Evolutionary conservation across 164 flowering plant genomes (phyloP).

Genomic region (Echeveria elegans): DNA sequence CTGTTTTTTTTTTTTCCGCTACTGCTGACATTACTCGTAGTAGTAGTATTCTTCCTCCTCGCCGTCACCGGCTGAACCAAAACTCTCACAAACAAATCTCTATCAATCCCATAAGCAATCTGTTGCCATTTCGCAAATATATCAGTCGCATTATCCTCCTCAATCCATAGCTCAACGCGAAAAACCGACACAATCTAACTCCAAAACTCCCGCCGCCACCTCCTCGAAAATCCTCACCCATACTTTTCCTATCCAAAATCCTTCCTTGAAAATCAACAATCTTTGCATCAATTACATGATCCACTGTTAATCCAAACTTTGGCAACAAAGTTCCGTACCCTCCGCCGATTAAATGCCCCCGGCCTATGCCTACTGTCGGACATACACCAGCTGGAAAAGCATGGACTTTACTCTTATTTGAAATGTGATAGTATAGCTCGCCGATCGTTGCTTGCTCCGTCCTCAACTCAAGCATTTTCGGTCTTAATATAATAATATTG

Average conservation of each 20-base stretch:
- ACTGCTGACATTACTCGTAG: no score
- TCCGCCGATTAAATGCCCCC: slow-evolving; percentile 13
- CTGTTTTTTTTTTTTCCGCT: not conserved
- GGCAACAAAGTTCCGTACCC: slow-evolving; percentile 11
- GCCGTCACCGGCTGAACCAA: not conserved
- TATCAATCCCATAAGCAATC: slow-evolving; percentile 1
- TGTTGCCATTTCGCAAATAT: slow-evolving; percentile 7
- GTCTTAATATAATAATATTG: not conserved
- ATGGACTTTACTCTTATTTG: slow-evolving; percentile 1
- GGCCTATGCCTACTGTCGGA: slow-evolving; percentile 4
- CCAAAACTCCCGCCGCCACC: slow-evolving; percentile 12
- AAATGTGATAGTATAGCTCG: slow-evolving; percentile 5
- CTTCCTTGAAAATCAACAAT: not conserved
- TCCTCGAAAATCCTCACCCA: slow-evolving; percentile 12
- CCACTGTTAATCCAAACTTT: slow-evolving; percentile 7
- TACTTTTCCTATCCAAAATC: slow-evolving; percentile 3
- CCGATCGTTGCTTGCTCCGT: slow-evolving; percentile 8
- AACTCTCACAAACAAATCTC: slow-evolving; percentile 7
- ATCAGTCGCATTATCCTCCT: slow-evolving; percentile 6
- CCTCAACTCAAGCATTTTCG: slow-evolving; percentile 5
- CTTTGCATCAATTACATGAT: slow-evolving; percentile 8
- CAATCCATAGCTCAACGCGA: not conserved
- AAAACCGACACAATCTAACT: slow-evolving; percentile 5
- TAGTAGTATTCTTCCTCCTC: not conserved
- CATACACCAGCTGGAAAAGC: slow-evolving; percentile 10